Conservation (phyloP, 164 flowering plant genomes). For the Magnolia officinalis region DNA sequence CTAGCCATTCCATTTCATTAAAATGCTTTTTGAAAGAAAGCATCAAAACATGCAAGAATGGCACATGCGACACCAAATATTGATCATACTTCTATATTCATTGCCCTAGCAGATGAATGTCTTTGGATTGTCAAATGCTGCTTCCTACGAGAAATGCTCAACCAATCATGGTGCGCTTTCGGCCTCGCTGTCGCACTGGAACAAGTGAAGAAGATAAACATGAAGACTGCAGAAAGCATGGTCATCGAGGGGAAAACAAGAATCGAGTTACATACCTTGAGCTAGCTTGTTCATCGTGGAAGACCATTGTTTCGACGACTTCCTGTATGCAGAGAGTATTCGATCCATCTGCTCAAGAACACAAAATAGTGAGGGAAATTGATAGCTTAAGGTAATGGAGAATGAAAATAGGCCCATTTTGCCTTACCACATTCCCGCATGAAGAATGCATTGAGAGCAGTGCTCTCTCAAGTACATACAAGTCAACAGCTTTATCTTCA, state of each 20-base stretch:
- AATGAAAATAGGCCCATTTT: not conserved
- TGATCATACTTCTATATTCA: not conserved
- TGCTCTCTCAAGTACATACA: conserved; percentile 94
- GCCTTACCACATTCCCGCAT: conserved; percentile 83
- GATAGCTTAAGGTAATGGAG: conserved; percentile 2
- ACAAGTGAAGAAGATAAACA: not conserved
- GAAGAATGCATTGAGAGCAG: conserved; percentile 96
- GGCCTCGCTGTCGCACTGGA: conserved; percentile 79
- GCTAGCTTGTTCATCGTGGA: conserved; percentile 85
- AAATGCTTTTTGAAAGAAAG: not conserved
- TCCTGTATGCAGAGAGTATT: conserved; percentile 77
- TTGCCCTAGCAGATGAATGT: not conserved
- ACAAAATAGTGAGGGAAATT: conserved; percentile 7
- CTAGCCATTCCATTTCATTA: not conserved
- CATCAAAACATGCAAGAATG: not conserved
- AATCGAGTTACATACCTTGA: conserved; percentile 48
- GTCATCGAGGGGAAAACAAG: not conserved
- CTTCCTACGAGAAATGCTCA: conserved; percentile 21
- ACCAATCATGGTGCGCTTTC: conserved; percentile 89
- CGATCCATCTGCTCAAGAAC: conserved; percentile 60
- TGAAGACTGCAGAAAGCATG: not conserved
- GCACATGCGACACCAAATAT: not conserved
- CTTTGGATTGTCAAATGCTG: not conserved
- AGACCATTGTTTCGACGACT: conserved; percentile 93
- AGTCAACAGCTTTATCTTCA: conserved; percentile 96